Base-by-base conservation (phyloP, 352 stramenopile genomes). In the Phytophthora litchii region DNA sequence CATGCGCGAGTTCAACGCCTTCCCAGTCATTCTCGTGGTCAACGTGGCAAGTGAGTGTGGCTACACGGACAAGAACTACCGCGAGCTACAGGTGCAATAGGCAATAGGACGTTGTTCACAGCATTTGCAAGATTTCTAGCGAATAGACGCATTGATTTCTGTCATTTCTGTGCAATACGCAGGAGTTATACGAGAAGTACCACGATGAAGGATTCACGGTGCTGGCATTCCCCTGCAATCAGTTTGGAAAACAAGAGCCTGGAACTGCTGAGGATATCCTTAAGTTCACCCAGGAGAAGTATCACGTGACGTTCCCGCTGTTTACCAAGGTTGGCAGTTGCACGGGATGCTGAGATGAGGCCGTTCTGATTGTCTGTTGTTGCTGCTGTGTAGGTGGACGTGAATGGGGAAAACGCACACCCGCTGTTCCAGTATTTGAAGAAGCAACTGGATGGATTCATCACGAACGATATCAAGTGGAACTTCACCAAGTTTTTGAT, bases 191-290 rank as follows among this genome's bases (percentile, higher is more conserved):
- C 37, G 78, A 88, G 7, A 89, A 88, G 60, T 90, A 94, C 58
- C 74, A 88, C 41, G 46, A 71, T 21, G 48, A 76, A 37, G 86
- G 86, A 0, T 78, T 98, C 35, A 83, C 85, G 66, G 92, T 98
- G 61, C 68, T 98, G 31, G 92, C 78, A 16, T 98, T 99, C 75
- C 95, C 95, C 6, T 98, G 95, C 84, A 98, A 99, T 74, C 95
- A 99, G 67, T 99, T 99, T 71, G 94, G 92, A 14, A 53, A 73
- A 9, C 92, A 98, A 69, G 93, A 99, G 70, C 82, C 88, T 5
- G 74, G 83, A 25, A 78, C 66, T 0, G 46, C 86, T 8, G 59
- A 72, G 6, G 72, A 93, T 32, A 96, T 97, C 62, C 53, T 91
- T 52, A 63, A 82, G 32, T 97, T 95, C 56, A 77, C 82, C 0